Conservation (phyloP, 2,329 filamentous ascomycete species). For the Sporothrix pseudoabietina region DNA sequence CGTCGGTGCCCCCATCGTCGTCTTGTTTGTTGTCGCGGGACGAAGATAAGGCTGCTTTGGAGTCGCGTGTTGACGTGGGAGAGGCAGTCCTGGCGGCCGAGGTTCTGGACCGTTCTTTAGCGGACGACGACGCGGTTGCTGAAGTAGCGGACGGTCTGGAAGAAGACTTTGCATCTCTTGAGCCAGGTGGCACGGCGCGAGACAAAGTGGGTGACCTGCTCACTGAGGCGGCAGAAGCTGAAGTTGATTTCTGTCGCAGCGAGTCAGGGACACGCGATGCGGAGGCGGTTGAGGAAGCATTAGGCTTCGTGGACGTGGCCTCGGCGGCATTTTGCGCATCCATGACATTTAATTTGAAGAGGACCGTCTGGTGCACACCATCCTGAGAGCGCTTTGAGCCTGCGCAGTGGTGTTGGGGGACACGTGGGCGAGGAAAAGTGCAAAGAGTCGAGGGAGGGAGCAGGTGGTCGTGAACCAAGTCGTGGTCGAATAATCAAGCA, state of each 20-base stretch:
- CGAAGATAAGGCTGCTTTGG: constrained; percentile 39
- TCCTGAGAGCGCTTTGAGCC: constrained; percentile 56
- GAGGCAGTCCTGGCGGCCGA: constrained; percentile 26
- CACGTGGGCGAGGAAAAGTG: constrained; percentile 15
- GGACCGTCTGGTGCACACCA: constrained; percentile 58
- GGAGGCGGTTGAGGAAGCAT: constrained; percentile 51
- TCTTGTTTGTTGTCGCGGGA: constrained; percentile 46
- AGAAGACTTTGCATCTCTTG: constrained; percentile 30
- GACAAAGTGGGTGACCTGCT: constrained; percentile 37
- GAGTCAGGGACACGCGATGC: constrained; percentile 43
- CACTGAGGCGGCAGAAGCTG: constrained; percentile 35
- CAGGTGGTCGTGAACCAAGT: background rate
- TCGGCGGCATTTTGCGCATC: constrained; percentile 69
- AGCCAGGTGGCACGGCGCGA: constrained; percentile 6
- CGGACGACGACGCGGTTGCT: background rate
- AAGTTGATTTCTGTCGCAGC: constrained; percentile 42
- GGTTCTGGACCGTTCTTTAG: constrained; percentile 19
- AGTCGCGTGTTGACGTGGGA: constrained; percentile 40
- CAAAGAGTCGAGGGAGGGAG: background rate
- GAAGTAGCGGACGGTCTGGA: background rate
- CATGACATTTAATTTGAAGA: constrained; percentile 64
- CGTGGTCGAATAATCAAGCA: background rate
- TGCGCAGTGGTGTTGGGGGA: constrained; percentile 35
- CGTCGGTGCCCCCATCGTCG: constrained; percentile 53
- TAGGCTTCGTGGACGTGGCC: constrained; percentile 62